These are phyloP conservation scores for Tolypocladium inflatum DNA, from an alignment of 2,329 filamentous ascomycete species.

Conservation along the genomic window DNA sequence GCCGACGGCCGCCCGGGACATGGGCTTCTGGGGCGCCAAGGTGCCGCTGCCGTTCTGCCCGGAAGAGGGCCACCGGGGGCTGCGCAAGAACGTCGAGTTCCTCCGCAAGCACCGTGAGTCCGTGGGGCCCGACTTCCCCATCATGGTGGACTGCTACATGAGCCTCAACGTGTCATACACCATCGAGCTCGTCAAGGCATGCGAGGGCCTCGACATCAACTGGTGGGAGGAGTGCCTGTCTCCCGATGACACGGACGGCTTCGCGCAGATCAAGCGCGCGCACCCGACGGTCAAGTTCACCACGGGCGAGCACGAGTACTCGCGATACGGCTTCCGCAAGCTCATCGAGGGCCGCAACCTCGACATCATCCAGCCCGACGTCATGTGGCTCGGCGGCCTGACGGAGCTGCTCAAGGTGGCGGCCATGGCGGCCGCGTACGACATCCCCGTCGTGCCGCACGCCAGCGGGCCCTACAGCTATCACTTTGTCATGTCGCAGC, in stretches of 20 bases:
- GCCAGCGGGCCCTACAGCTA: slow-evolving; percentile 92
- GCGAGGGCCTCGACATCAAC: slow-evolving; percentile 77
- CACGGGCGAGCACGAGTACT: slow-evolving; percentile 93
- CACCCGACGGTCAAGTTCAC: slow-evolving; percentile 90
- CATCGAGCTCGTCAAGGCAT: slow-evolving; percentile 79
- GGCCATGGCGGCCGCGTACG: slow-evolving; percentile 83
- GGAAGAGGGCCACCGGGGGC: slow-evolving; percentile 71
- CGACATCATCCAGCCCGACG: slow-evolving; percentile 90
- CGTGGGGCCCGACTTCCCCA: slow-evolving; percentile 81
- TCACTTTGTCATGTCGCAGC: slow-evolving; percentile 89
- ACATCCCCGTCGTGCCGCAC: slow-evolving; percentile 91
- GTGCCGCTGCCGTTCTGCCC: slow-evolving; percentile 84
- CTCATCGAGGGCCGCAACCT: slow-evolving; percentile 84
- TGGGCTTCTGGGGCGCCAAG: slow-evolving; percentile 88
- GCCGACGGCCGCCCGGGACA: slow-evolving; percentile 66
- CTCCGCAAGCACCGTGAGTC: slow-evolving; percentile 74
- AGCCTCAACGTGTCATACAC: slow-evolving; percentile 87
- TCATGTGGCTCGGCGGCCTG: slow-evolving; percentile 94
- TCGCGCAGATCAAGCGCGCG: slow-evolving; percentile 79
- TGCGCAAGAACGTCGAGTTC: slow-evolving; percentile 86
- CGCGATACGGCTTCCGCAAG: slow-evolving; percentile 88
- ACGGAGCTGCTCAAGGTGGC: slow-evolving; percentile 86
- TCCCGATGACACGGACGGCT: slow-evolving; percentile 87
- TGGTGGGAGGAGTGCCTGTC: slow-evolving; percentile 96
- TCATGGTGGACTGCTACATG: slow-evolving; percentile 98